phyloP scores from a whole-genome alignment of 2,329 filamentous ascomycete species.

The Alternaria sp. region DNA sequence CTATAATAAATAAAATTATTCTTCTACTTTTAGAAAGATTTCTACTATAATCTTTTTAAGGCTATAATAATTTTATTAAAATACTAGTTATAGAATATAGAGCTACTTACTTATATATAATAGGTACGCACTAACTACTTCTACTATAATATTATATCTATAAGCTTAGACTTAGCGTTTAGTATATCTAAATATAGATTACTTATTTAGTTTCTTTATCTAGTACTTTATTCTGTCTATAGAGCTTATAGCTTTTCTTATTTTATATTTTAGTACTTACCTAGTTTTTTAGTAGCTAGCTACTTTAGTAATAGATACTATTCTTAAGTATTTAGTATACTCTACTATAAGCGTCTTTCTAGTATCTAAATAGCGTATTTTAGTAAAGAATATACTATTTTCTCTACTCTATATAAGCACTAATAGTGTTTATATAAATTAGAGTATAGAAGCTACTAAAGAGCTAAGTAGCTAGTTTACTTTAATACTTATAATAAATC shows the following conservation, averaged over 20 bases:
- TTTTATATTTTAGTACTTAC: not conserved
- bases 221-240: conserved; percentile 8
- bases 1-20: conserved; percentile 19
- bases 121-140: conserved; percentile 9
- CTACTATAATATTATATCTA: conserved; percentile 1
- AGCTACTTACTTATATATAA: conserved; percentile 12
- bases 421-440: conserved; percentile 14
- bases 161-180: not conserved
- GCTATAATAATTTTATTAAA: conserved; percentile 11
- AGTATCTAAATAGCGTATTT: not conserved
- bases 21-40: conserved; percentile 20
- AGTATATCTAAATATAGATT: conserved; percentile 3
- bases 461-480: conserved; percentile 15
- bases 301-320: conserved; percentile 1
- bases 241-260: conserved; percentile 4
- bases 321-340: conserved; percentile 17
- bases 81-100: not conserved
- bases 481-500: conserved; percentile 15
- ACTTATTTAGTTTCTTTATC: not conserved
- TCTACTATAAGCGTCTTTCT: conserved; percentile 1
- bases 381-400: not conserved
- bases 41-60: conserved; percentile 19
- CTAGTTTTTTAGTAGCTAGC: conserved; percentile 1
- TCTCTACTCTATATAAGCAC: not conserved
- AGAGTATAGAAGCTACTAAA: not conserved